Conservation (phyloP, 1,139 yeast genomes). For the Candida anutae region DNA sequence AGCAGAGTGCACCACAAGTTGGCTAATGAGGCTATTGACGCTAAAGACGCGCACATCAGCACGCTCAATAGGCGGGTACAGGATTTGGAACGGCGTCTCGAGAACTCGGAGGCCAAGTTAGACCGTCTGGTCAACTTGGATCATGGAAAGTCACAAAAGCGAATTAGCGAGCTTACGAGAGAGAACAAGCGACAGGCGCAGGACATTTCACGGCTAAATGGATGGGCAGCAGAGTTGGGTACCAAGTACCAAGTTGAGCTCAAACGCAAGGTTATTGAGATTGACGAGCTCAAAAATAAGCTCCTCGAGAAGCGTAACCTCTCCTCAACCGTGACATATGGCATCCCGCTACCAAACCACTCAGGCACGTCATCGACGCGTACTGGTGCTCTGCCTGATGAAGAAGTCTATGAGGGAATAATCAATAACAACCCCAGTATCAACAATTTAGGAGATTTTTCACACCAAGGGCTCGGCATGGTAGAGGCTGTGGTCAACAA, state of each 20-base stretch:
- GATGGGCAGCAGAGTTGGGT: constrained; percentile 24
- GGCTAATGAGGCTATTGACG: constrained; percentile 22
- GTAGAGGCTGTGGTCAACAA: constrained; percentile 13
- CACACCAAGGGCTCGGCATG: neutral
- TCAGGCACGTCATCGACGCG: no score
- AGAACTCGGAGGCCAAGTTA: constrained; percentile 9
- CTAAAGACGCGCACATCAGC: constrained; percentile 24
- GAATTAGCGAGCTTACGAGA: constrained; percentile 13
- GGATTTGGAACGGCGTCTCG: constrained; percentile 14
- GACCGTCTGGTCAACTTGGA: constrained; percentile 12
- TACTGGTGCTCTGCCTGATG: constrained; percentile 3
- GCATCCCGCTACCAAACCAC: constrained; percentile 16
- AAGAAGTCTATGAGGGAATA: constrained; percentile 16
- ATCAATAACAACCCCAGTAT: constrained; percentile 29
- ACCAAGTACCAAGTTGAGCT: constrained; percentile 34
- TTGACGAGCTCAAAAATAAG: constrained; percentile 32
- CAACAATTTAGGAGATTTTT: constrained; percentile 16
- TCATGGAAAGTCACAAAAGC: constrained; percentile 12
- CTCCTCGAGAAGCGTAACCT: constrained; percentile 28
- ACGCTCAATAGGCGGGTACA: constrained; percentile 18
- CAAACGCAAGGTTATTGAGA: constrained; percentile 27
- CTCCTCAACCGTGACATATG: constrained; percentile 26
- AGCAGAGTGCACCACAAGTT: constrained; percentile 26
- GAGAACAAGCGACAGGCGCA: constrained; percentile 22
- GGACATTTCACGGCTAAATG: constrained; percentile 23